Conservation (phyloP, 2,329 filamentous ascomycete species). For the Diaporthe citriasiana region DNA sequence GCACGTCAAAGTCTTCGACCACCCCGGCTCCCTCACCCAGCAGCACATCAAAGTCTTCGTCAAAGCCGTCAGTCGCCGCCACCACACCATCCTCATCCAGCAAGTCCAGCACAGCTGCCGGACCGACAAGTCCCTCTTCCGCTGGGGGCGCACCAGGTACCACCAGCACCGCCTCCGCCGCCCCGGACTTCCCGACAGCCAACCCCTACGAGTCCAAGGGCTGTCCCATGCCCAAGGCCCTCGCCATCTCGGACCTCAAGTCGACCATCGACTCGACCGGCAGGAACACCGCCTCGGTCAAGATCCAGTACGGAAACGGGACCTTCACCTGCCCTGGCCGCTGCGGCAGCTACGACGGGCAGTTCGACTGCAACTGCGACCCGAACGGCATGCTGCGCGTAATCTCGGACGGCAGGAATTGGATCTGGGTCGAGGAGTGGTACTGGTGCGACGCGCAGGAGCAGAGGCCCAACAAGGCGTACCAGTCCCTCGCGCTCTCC, state of each 20-base stretch:
- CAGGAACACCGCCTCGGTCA: background rate
- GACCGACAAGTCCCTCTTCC: background rate
- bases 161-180: background rate
- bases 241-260: background rate
- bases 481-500: background rate
- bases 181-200: background rate
- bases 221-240: background rate
- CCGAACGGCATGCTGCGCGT: background rate
- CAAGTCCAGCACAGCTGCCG: background rate
- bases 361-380: conserved; percentile 11
- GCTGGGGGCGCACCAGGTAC: background rate
- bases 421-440: background rate
- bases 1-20: conserved; percentile 11
- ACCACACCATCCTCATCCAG: background rate
- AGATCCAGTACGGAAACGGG: conserved; percentile 17
- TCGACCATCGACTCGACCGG: background rate
- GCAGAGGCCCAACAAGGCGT: background rate
- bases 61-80: background rate
- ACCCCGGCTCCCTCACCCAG: background rate
- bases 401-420: background rate
- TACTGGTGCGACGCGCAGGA: conserved; percentile 26
- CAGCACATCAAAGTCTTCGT: conserved; percentile 6
- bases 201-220: conserved; percentile 3
- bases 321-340: conserved; percentile 15
- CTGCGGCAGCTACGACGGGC: background rate